Evolutionary conservation across 2,329 filamentous ascomycete genomes (phyloP), one percentile per base, ranked within the genome.

Genomic region (Neofusicoccum ribis): DNA sequence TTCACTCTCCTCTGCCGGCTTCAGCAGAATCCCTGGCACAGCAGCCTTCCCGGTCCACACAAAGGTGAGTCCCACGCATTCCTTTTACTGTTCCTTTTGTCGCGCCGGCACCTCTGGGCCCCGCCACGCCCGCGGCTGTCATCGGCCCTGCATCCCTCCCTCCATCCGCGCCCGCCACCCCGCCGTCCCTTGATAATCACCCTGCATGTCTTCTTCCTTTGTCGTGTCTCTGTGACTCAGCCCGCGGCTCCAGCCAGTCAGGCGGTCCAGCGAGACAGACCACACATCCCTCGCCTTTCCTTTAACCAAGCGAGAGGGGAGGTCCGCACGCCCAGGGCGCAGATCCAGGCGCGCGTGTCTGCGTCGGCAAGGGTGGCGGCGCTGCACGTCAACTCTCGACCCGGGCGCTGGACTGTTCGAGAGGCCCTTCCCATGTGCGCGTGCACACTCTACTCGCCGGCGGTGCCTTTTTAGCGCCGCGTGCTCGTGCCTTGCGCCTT

Each of bases 291-390:
- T 31, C 27, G 27, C 51, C 51, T 14, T 14, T 44, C 12, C 52
- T 56, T 54, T 56, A 43, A 23, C 52, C 52, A 56, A 56, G 37
- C 52, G 52, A 56, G 51, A 41, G 51, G 36, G 36, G 17, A 36
- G 39, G 27, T 31, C 52, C 15, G 37, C 52, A 37, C 15, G 36
- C 37, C 51, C 17, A 39, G 51, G 7, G 51, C 23, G 36, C 17
- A 41, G 37, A 41, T 56, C 31, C 36, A 14, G 51, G 14, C 52
- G 52, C 52, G 20, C 23, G 52, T 56, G 52, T 37, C 37, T 31
- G 27, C 36, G 20, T 15, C 14, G 20, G 14, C 37, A 37, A 20
- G 12, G 50, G 27, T 51, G 23, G 17, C 17, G 49, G 27, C 11
- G n/a, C 50, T 43, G 52, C 52, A 52, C 50, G 34, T 39, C 50